Evolutionary conservation across 352 stramenopile genomes (phyloP), one percentile per base, ranked within the genome.

Genomic region (Globisporangium paroecandrum): DNA sequence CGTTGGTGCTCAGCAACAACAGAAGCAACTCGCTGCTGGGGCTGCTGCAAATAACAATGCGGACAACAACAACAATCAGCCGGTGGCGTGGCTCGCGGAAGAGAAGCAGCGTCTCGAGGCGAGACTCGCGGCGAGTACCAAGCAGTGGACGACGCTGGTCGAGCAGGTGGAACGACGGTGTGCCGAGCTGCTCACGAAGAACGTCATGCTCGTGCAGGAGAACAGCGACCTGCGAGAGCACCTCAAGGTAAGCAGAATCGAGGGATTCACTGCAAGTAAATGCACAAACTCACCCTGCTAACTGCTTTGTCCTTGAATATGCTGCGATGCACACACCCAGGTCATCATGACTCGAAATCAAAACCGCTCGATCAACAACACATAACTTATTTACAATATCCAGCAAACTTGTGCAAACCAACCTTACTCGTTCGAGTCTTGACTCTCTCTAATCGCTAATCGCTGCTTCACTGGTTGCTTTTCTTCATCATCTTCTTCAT

Each of bases 181-280:
- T 36, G 82, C 81, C 6, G 77, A 86, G 49, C 66, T 92, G 46
- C 64, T 88, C 27, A 91, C 83, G 6, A 88, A 89, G 54, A 90
- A 89, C 46, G 81, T 87, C 34, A 92, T 93, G 82, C 70, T 93
- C 7, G 74, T 49, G 0, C 82, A 93, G 65, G 82, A 90, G 53
- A 89, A 90, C 36, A 64, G 77, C 20, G 73, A 79, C 32, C 70
- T 90, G 18, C 80, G 70, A 12, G 68, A 72, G 1, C 74, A 79
- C 13, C 53, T 91, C 20, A 83, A 68, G 53, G 63, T 62, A 49
- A 18, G 25, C 8, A 49, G 4, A 7, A 3, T 9, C 15, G 15
- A 4, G 13, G 41, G 4, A 49, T 49, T 49, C 4, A 49, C 12
- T 46, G 38, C 38, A 13, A 20, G n/a, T 15, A 49, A 49, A 49